Percentiles rank a stretch among this genome's conserved stretches.
phyloP scores from a whole-genome alignment of 1,139 yeast genomes.

The Wickerhamomyces sp. region DNA sequence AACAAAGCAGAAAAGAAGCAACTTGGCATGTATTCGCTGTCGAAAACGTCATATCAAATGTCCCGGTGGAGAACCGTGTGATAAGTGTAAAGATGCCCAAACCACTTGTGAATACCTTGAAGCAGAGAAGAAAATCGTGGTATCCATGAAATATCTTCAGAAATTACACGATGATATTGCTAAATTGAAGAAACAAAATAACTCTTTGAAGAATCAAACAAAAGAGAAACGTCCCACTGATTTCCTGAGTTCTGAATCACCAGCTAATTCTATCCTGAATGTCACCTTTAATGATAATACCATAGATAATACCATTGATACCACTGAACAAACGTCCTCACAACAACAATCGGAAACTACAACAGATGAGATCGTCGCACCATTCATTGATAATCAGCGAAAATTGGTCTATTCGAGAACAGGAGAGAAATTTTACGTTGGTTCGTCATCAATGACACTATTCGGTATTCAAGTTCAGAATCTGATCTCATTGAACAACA shows the following conservation, averaged over 20 bases:
- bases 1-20: conserved; percentile 14
- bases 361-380: conserved; percentile 50
- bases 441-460: conserved; percentile 76
- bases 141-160: conserved; percentile 67
- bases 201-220: conserved; percentile 43
- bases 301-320: background rate
- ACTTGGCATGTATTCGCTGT: conserved; percentile 54
- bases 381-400: conserved; percentile 65
- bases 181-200: conserved; percentile 45
- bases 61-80: conserved; percentile 78
- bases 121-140: conserved; percentile 73
- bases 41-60: conserved; percentile 73
- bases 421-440: conserved; percentile 70
- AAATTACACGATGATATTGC: conserved; percentile 62
- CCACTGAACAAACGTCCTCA: conserved; percentile 3
- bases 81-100: conserved; percentile 54
- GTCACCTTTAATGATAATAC: conserved; percentile 1
- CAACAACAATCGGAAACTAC: background rate
- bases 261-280: background rate
- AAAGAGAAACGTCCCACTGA: conserved; percentile 22
- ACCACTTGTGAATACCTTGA: conserved; percentile 71
- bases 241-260: background rate
- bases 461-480: conserved; percentile 74
- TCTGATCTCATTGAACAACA: conserved; percentile 25
- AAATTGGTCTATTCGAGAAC: conserved; percentile 66